phyloP scores from a whole-genome alignment of 2,329 filamentous ascomycete species.

The Aspergillus jensenii region DNA sequence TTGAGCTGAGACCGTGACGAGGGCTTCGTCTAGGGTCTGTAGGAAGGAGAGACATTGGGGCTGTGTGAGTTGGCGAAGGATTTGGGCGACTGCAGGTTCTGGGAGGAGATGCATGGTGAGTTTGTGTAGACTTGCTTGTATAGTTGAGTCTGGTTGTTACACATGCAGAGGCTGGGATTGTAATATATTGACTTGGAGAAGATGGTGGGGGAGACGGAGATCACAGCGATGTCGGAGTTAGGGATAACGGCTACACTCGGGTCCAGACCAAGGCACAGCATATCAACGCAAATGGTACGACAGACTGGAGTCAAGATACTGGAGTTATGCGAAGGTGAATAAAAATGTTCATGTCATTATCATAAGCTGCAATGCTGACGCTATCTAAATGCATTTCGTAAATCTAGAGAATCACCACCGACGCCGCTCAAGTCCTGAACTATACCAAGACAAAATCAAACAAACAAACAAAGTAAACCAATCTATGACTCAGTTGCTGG shows the following conservation, averaged over 20 bases:
- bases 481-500: constrained; percentile 18
- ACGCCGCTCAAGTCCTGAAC: constrained; percentile 5
- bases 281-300: neutral
- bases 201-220: neutral
- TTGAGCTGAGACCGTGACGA: constrained; percentile 34
- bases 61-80: constrained; percentile 33
- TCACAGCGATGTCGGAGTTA: neutral
- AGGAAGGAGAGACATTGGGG: constrained; percentile 38
- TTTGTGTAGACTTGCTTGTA: neutral
- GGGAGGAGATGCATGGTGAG: constrained; percentile 34
- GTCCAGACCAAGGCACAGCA: neutral
- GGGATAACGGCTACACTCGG: neutral
- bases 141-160: neutral
- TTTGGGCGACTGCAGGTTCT: constrained; percentile 32
- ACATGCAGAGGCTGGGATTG: neutral
- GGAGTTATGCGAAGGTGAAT: neutral
- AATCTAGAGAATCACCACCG: constrained; percentile 19
- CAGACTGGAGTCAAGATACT: neutral
- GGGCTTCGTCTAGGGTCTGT: constrained; percentile 32
- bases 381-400: constrained; percentile 29
- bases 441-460: constrained; percentile 4
- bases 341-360: constrained; percentile 15
- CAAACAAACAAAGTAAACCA: neutral
- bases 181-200: constrained; percentile 1
- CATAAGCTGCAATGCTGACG: constrained; percentile 21